Evolutionary conservation across 192 early-diverging fungal genomes (phyloP), one percentile per base, ranked within the genome.

Genomic region (Spizellomyces sp.): DNA sequence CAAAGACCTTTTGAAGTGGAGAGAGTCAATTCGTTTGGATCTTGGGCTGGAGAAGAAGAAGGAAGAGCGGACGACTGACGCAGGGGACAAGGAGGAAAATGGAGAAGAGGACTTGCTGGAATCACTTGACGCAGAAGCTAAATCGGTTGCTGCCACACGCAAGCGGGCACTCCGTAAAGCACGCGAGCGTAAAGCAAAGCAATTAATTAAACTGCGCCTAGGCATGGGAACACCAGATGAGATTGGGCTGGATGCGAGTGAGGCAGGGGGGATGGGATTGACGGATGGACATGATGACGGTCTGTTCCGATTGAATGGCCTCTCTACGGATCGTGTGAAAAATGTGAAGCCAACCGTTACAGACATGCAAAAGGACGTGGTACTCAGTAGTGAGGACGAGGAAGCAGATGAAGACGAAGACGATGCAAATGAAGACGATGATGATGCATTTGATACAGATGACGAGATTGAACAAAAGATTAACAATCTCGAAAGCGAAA

Each of bases 1-100:
- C 74, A 94, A 93, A 79, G 76, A 72, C 41, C 75, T 99, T 60
- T 86, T 99, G 68, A 92, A 91, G 74, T 99, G 97, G 97, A 84
- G 94, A 50, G 86, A 89, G 12, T 76, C 74, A 5, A 79, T 97
- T 57, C 88, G 94, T 69, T 80, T 89, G 69, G 75, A 79, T 5
- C 58, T 90, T 6, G 84, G 80, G 43, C 61, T 88, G 36, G 74
- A 78, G 12, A 62, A 61, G 59, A 84, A 86, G 74, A 66, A 83
- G 68, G 86, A 82, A 59, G 67, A 79, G 27, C 67, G 48, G 19
- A 54, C 52, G 45, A 60, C 77, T 5, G 75, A 76, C 7, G 77
- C 71, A 22, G 67, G 60, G 12, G 65, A 70, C 79, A 80, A 58
- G 69, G 80, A 70, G 58, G 91, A 89, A 69, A 83, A 90, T 45